Conservation (phyloP, 306 rosid species). For the Crotalaria pallida region DNA sequence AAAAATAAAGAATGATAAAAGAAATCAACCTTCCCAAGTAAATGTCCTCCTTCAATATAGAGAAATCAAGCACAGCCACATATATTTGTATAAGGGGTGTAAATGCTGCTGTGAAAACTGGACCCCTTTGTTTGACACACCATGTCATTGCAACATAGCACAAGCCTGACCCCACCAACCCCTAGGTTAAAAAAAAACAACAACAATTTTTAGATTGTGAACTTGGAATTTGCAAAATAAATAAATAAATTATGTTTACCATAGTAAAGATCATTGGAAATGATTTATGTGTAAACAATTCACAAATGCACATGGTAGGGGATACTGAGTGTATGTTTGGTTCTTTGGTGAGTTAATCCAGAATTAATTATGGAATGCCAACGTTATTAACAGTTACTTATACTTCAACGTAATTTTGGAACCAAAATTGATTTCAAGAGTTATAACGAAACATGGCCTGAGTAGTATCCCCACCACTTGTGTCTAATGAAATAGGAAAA, state of each 20-base stretch:
- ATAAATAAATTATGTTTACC: background rate
- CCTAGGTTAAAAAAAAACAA: constrained; percentile 41
- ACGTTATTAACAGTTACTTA: too few species aligned
- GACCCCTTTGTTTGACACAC: constrained; percentile 81
- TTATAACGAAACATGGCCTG: too few species aligned
- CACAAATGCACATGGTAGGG: too few species aligned
- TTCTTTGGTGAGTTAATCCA: too few species aligned
- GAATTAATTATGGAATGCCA: too few species aligned
- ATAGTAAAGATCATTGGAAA: background rate
- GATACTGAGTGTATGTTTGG: too few species aligned
- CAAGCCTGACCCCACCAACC: constrained; percentile 80
- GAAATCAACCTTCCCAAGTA: constrained; percentile 71
- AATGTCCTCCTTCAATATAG: constrained; percentile 61
- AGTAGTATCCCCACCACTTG: too few species aligned
- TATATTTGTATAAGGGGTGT: constrained; percentile 65
- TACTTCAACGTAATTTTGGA: too few species aligned
- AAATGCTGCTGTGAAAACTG: constrained; percentile 80
- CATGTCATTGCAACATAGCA: constrained; percentile 95
- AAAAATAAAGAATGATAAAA: constrained; percentile 1
- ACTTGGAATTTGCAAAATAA: background rate
- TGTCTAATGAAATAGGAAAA: too few species aligned
- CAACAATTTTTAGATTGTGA: background rate
- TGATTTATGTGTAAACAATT: too few species aligned
- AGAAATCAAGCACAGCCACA: constrained; percentile 62
- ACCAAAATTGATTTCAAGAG: too few species aligned